Evolutionary conservation across 768 basidiomycete species (phyloP).

Genomic region (Fibroporia radiculosa): DNA sequence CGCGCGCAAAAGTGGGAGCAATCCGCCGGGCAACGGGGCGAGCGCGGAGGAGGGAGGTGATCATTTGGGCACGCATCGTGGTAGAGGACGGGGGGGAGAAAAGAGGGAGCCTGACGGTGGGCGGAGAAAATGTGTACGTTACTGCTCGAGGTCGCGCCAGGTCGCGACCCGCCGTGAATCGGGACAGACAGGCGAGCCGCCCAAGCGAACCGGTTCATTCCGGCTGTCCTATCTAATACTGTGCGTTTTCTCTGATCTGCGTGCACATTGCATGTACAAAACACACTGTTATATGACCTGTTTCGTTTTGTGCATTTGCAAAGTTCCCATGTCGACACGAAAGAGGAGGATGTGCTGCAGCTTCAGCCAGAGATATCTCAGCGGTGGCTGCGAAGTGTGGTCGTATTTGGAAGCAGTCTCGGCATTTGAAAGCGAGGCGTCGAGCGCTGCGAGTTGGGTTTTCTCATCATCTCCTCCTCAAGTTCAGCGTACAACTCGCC

Average conservation of each 20-base stretch:
- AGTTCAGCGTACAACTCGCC: slow-evolving; percentile 15
- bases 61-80: slow-evolving; percentile 50
- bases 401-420: slow-evolving; percentile 16
- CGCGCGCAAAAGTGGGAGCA: slow-evolving; percentile 41
- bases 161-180: slow-evolving; percentile 17
- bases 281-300: too few relatives aligned
- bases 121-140: slow-evolving; percentile 3
- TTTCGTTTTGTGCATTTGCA: too few relatives aligned
- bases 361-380: too few relatives aligned
- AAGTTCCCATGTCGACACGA: too few relatives aligned
- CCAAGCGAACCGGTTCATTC: slow-evolving; percentile 21
- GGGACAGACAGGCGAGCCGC: slow-evolving; percentile 7
- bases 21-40: slow-evolving; percentile 26
- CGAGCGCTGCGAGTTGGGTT: slow-evolving; percentile 5
- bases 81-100: slow-evolving; percentile 13
- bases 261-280: too few relatives aligned
- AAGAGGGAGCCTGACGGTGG: slow-evolving; percentile 2
- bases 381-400: slow-evolving; percentile 16
- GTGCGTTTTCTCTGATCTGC: too few relatives aligned
- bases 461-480: slow-evolving; percentile 15
- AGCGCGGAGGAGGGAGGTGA: slow-evolving; percentile 58
- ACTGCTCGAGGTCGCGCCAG: neutral
- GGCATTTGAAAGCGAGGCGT: slow-evolving; percentile 7
- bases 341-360: too few relatives aligned
- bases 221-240: slow-evolving; percentile 11